Conservation (phyloP, 257 asterid genomes). For the Nicotiana undulata region DNA sequence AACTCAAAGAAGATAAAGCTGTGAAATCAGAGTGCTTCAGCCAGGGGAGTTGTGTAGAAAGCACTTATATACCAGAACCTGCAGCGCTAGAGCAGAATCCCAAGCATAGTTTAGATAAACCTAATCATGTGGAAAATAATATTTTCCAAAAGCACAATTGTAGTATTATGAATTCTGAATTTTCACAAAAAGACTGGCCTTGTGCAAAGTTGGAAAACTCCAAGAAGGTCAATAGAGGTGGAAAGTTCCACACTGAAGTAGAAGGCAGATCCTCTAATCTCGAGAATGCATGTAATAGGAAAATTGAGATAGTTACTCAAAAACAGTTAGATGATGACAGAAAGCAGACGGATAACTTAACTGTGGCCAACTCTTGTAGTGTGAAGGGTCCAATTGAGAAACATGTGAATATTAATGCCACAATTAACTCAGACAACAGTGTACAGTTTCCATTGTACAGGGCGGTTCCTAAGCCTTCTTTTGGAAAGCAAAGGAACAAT, state of each 20-base stretch:
- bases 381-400: conserved; percentile 46
- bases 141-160: conserved; percentile 34
- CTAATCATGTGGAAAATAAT: conserved; percentile 32
- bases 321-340: conserved; percentile 27
- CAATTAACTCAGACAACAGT: conserved; percentile 62
- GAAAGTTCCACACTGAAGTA: conserved; percentile 15
- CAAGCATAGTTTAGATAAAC: conserved; percentile 25
- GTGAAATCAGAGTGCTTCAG: conserved; percentile 51
- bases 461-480: conserved; percentile 44
- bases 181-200: conserved; percentile 32
- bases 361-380: conserved; percentile 39
- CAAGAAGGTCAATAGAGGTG: conserved; percentile 20
- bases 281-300: conserved; percentile 22
- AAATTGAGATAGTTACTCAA: conserved; percentile 26
- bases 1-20: conserved; percentile 31
- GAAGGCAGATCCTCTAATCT: conserved; percentile 18
- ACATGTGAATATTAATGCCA: conserved; percentile 47
- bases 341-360: conserved; percentile 29
- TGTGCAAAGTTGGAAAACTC: conserved; percentile 32
- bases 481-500: conserved; percentile 56
- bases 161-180: conserved; percentile 28
- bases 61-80: conserved; percentile 41
- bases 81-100: conserved; percentile 29
- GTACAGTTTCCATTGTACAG: conserved; percentile 84
- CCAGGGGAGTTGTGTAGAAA: conserved; percentile 81